Evolutionary conservation across 805 yeast genomes (phyloP), one percentile per base, ranked within the genome.

Genomic region (Sugiyamaella valdiviana): DNA sequence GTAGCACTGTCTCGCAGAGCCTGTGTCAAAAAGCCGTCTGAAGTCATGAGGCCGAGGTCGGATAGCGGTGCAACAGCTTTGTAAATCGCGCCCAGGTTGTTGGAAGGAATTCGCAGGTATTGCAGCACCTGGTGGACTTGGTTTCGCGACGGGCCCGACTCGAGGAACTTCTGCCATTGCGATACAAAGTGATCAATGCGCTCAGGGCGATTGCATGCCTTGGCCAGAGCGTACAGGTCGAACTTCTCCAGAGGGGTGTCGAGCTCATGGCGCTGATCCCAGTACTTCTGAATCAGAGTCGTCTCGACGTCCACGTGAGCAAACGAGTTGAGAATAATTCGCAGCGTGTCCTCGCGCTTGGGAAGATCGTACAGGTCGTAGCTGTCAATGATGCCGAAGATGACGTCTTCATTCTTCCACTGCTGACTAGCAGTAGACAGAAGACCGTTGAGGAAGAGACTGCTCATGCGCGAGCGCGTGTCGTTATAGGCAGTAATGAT

Each of bases 391-490:
- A 85, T 71, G 52, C 79, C 82, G 56, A 82, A 79, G 49, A 83
- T 76, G 10, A 83, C 80, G n/a, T 70, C 69, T 51, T 79, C 72
- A 46, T 75, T 75, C 95, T 95, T 85, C 51, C 71, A 67, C 26
- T 78, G 77, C 1, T 41, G 36, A 21, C 46, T 35, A 55, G 79
- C 75, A 60, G 80, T 81, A 37, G 86, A 77, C 50, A 86, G 72
- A 46, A 85, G 72, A 39, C 85, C 85, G 64, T 86, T 87, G 64
- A 87, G 76, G 60, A 87, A 85, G n/a, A 86, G 16, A n/a, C 47
- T 82, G 63, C 85, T 91, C 63, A 85, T 91, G 48, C 83, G 73
- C 19, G 76, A 71, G 58, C 78, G 79, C 52, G 79, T 70, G 42
- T 71, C 71, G 44, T 79, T 73, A 62, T 83, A 83, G 29, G 73